phyloP scores from a whole-genome alignment of 257 asterid species.

The Fraxinus cuspidata region DNA sequence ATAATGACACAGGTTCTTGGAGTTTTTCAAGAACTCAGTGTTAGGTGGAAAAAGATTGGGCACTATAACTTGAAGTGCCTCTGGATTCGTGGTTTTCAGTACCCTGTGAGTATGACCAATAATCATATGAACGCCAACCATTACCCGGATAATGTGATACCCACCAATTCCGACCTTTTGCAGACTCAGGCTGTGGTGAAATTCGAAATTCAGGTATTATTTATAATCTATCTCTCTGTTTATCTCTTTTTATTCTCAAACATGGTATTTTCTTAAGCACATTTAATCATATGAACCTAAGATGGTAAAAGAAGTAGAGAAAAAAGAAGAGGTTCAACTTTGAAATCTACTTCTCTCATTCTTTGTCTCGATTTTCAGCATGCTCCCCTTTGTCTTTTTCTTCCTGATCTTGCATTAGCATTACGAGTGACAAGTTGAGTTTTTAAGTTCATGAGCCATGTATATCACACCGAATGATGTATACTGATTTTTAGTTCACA shows the following conservation, averaged over 20 bases:
- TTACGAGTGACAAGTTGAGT: neutral
- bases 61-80: constrained; percentile 88
- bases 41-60: constrained; percentile 91
- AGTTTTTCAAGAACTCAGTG: constrained; percentile 72
- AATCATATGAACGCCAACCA: constrained; percentile 47
- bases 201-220: constrained; percentile 89
- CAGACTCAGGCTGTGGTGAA: constrained; percentile 60
- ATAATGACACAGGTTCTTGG: constrained; percentile 87
- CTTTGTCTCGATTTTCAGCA: neutral
- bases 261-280: neutral
- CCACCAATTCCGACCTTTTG: constrained; percentile 29
- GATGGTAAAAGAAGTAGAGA: neutral
- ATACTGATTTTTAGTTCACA: neutral
- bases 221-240: constrained; percentile 3
- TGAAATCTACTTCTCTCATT: neutral
- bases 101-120: constrained; percentile 29
- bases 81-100: constrained; percentile 40
- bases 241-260: neutral
- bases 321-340: neutral
- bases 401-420: neutral
- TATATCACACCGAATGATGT: neutral
- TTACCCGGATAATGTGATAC: constrained; percentile 39
- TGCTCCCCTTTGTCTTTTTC: neutral
- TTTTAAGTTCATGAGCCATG: neutral
- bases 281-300: neutral